Evolutionary conservation across 2,329 filamentous ascomycete species (phyloP), one percentile per base, ranked within the genome.

Genomic region (Alternaria rosae): DNA sequence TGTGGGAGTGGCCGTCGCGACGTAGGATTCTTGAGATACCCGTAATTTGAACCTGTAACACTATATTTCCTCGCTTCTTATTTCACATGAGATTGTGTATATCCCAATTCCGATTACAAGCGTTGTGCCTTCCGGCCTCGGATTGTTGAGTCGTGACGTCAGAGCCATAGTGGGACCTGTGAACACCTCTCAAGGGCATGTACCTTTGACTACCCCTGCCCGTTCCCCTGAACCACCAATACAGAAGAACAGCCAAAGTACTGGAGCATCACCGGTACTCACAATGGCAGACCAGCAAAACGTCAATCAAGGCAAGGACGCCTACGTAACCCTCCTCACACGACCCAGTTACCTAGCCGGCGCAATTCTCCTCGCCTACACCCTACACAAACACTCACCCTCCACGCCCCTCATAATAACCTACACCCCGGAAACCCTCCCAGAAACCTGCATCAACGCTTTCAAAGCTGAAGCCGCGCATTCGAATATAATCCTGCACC

Each of bases 291-390:
- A 59, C 42, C 38, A 57, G 17, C 53, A 48, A 41, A 56, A 15
- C n/a, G 17, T 30, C 12, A n/a, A 3, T 3, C 8, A 43, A 10
- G 11, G 44, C 15, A 64, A 66, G 38, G 51, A 78, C 55, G 82
- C 82, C 4, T 86, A 84, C 71, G 80, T 82, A 17, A 86, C 84
- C 1, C 78, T 86, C 28, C 80, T 86, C 30, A 86, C 84, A 1
- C 79, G 82, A n/a, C 76, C 82, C 5, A 83, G 81, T 20, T 86
- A 86, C 68, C 79, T 87, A 6, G 81, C 85, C 13, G 85, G 85
- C 35, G 83, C 84, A 11, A 76, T 86, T 8, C 76, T 86, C 10
- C 81, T 86, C 11, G 81, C 83, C 11, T 77, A 86, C 67, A 83
- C 83, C 5, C 76, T 87, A 6, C 73, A 79, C 45, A 81, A 81